Evolutionary conservation across 331 rosid species (phyloP), one percentile per base, ranked within the genome.

Genomic region (Pyracantha coccinea): DNA sequence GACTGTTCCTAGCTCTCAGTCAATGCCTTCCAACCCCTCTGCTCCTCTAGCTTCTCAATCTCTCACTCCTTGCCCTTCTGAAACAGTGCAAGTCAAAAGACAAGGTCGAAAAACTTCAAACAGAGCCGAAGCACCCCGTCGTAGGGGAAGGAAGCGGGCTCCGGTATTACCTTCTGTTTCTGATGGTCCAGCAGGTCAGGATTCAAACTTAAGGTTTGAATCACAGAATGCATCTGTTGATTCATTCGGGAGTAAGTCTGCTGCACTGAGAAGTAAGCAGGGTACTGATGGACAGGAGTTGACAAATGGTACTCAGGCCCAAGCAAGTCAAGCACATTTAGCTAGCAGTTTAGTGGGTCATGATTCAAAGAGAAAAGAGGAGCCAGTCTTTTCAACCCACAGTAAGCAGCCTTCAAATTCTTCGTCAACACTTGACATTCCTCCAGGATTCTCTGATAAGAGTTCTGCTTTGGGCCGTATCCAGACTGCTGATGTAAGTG

Each of bases 81-180:
- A 86, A 83, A 54, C 85, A 57, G 38, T 80, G 52, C 87, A 91
- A 53, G 82, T 80, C 67, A 90, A 81, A 89, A 83, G 93, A 79
- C 93, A 83, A 72, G 96, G 93, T 80, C 96, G 98, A 77, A 95
- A 88, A 84, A 23, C 91, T 84, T 86, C 83, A 64, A 86, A 66
- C 78, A 86, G 93, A 84, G 83, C 67, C 17, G 97, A 92, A 77
- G 81, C 89, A 55, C 90, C 96, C 68, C 86, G 90, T 52, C 97
- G 97, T 65, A 87, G 98, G 85, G 97, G 96, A 20, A 95, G 65
- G 83, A 95, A 77, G 79, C 80, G 69, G 21, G 79, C 91, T 76
- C 20, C 80, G 3, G 77, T 68, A 27, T 45, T 79, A 67, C 72
- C 90, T 71, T 82, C 74, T 66, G 67, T 67, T 74, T 79, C 83